These are phyloP conservation scores for Chenopodium quinoa DNA, from an alignment of 148 eudicot species.

Conservation along the genomic window DNA sequence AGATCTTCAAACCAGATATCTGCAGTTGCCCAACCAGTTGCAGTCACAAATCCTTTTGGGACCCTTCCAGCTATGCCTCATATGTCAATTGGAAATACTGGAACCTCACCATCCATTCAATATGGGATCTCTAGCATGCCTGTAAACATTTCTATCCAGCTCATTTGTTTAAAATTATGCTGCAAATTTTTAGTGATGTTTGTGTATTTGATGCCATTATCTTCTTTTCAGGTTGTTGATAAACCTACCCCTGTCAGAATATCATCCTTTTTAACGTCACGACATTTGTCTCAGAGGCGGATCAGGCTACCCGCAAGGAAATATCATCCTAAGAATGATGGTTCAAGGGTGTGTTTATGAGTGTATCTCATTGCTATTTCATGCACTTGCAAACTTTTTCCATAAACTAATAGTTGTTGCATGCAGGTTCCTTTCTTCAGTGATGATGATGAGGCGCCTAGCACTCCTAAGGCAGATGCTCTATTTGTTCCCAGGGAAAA, in stretches of 20 bases:
- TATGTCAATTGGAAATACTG: slow-evolving; percentile 83
- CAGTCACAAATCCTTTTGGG: slow-evolving; percentile 88
- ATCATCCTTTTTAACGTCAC: slow-evolving; percentile 83
- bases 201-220: slow-evolving; percentile 14
- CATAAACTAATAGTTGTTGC: slow-evolving; percentile 4
- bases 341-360: slow-evolving; percentile 53
- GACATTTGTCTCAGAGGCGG: slow-evolving; percentile 91
- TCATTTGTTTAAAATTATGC: neutral
- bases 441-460: slow-evolving; percentile 78
- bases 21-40: slow-evolving; percentile 50
- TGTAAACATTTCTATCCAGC: slow-evolving; percentile 36
- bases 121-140: slow-evolving; percentile 97
- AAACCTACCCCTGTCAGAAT: slow-evolving; percentile 82
- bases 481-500: slow-evolving; percentile 90
- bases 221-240: slow-evolving; percentile 72
- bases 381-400: neutral
- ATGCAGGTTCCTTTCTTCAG: slow-evolving; percentile 77
- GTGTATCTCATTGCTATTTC: neutral
- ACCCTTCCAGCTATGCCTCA: slow-evolving; percentile 90
- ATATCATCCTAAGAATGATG: slow-evolving; percentile 77
- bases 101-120: slow-evolving; percentile 81
- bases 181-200: neutral
- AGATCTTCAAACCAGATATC: slow-evolving; percentile 59
- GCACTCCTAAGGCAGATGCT: slow-evolving; percentile 91
- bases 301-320: slow-evolving; percentile 88